Evolutionary conservation across 1,139 yeast species (phyloP).

Genomic region (Candida labiduridarum): DNA sequence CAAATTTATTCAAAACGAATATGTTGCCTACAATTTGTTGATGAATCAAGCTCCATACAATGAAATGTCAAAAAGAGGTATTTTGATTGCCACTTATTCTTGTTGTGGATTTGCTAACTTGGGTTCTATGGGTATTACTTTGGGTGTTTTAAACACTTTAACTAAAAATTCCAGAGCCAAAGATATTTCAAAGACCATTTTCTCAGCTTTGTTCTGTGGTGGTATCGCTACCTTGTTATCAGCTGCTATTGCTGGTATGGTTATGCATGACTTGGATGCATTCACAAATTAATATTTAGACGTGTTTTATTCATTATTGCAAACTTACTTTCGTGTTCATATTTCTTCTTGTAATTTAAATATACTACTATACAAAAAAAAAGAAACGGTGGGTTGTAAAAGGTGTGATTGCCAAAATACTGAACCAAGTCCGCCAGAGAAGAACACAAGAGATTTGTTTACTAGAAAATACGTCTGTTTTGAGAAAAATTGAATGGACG

Average conservation of each 20-base stretch:
- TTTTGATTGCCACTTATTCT: constrained; percentile 63
- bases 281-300: constrained; percentile 13
- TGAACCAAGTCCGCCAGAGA: too few species aligned
- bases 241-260: constrained; percentile 72
- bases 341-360: constrained; percentile 1
- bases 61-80: constrained; percentile 53
- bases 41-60: constrained; percentile 48
- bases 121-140: constrained; percentile 65
- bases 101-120: constrained; percentile 68
- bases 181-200: constrained; percentile 51
- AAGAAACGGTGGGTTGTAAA: not conserved
- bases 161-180: constrained; percentile 55
- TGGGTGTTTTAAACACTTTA: constrained; percentile 63
- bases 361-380: not conserved
- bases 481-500: too few species aligned
- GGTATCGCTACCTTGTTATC: constrained; percentile 58
- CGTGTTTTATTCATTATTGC: not conserved
- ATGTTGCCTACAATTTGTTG: constrained; percentile 56
- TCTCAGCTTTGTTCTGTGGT: constrained; percentile 58
- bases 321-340: not conserved
- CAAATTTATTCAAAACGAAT: constrained; percentile 67
- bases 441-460: too few species aligned
- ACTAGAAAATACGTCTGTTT: too few species aligned
- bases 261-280: constrained; percentile 51
- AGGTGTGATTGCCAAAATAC: not conserved